A percentile compares a stretch with the other conserved stretches of the same genome.
These are phyloP conservation scores for Scalesia atractyloides DNA, from an alignment of 129 eudicot genomes.

Conservation along the genomic window DNA sequence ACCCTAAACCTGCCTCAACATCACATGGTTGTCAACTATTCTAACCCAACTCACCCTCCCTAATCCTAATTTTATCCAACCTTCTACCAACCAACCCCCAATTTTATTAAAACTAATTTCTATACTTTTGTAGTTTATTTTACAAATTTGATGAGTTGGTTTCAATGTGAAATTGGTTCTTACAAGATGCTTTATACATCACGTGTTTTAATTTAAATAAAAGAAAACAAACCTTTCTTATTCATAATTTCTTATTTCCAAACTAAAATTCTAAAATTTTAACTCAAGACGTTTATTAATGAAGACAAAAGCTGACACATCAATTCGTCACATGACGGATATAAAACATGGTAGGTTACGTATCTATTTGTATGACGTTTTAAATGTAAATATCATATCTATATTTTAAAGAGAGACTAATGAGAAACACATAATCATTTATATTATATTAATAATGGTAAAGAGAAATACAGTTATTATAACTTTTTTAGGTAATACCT, in stretches of 20 bases:
- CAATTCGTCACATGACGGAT: background rate
- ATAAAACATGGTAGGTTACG: background rate
- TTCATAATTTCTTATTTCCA: background rate
- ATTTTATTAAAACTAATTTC: background rate
- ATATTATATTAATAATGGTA: too few species aligned
- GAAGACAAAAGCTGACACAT: background rate
- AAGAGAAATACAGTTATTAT: too few species aligned
- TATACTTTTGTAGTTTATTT: background rate
- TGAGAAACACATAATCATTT: too few species aligned
- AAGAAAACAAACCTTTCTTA: background rate
- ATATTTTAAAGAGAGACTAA: background rate
- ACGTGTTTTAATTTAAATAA: background rate
- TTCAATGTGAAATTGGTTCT: background rate
- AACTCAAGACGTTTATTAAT: background rate
- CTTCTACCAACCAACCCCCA: constrained; percentile 34
- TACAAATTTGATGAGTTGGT: background rate
- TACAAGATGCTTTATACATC: background rate
- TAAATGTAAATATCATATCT: background rate
- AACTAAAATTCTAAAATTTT: background rate
- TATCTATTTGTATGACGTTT: background rate
- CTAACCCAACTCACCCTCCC: constrained; percentile 51
- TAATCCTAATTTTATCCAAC: constrained; percentile 34
- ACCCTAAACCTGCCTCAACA: constrained; percentile 39
- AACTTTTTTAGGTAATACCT: too few species aligned
- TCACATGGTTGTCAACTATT: constrained; percentile 35